A percentile compares a stretch with the other conserved stretches of the same genome.
These are phyloP conservation scores for Pyrrhoderma noxium DNA, from an alignment of 1,284 basidiomycete species.

Conservation along the genomic window DNA sequence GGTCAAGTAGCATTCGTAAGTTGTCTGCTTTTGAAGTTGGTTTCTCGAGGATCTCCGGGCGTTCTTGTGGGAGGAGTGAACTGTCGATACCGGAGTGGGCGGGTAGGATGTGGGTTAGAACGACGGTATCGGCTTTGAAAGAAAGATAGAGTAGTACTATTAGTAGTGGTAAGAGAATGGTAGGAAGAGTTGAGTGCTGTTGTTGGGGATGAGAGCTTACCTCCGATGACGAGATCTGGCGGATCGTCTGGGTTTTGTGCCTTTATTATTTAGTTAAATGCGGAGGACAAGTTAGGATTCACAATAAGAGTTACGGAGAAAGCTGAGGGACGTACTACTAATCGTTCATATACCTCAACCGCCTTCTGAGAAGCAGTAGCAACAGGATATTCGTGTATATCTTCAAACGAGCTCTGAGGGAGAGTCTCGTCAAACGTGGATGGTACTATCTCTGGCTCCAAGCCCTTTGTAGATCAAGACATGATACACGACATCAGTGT, in stretches of 20 bases:
- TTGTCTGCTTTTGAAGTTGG: slow-evolving; percentile 79
- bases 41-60: slow-evolving; percentile 84
- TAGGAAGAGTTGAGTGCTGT: no score
- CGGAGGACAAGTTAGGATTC: slow-evolving; percentile 3
- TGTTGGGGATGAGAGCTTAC: slow-evolving; percentile 33
- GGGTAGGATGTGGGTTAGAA: slow-evolving; percentile 70
- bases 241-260: slow-evolving; percentile 68
- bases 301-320: slow-evolving; percentile 10
- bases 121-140: slow-evolving; percentile 81
- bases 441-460: slow-evolving; percentile 81
- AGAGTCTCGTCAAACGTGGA: slow-evolving; percentile 87
- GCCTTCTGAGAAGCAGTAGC: slow-evolving; percentile 91
- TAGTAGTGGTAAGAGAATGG: no score
- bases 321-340: slow-evolving; percentile 54
- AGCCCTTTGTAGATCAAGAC: slow-evolving; percentile 48
- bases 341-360: slow-evolving; percentile 83
- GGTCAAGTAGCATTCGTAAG: slow-evolving; percentile 78
- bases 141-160: no score
- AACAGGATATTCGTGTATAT: slow-evolving; percentile 88
- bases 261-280: no score
- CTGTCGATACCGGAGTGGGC: slow-evolving; percentile 45
- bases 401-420: slow-evolving; percentile 58
- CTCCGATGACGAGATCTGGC: slow-evolving; percentile 90
- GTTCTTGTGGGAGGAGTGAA: slow-evolving; percentile 36
- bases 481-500: neutral